Evolutionary conservation across 225 moss, liverwort and hornwort genomes (phyloP).

Genomic region (Asterella californica): DNA sequence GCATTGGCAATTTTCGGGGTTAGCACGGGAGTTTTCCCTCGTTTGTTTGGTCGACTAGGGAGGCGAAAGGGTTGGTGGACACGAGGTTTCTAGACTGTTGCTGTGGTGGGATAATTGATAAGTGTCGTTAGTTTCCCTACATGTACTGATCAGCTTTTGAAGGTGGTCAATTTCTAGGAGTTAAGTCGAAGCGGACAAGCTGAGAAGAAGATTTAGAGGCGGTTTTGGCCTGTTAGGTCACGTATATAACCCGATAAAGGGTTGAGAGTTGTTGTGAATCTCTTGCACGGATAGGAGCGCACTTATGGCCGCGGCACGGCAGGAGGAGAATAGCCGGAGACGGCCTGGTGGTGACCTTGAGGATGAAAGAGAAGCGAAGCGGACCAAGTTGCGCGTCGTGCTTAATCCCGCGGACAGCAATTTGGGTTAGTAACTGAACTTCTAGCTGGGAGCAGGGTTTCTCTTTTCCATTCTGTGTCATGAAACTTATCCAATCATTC

Average conservation of each 20-base stretch:
- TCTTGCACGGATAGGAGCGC: neutral
- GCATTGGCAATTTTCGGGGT: neutral
- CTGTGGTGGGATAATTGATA: neutral
- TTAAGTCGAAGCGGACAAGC: neutral
- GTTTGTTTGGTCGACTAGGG: neutral
- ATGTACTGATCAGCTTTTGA: neutral
- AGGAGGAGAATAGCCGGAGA: conserved; percentile 34
- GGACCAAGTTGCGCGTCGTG: conserved; percentile 39
- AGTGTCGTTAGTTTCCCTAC: neutral
- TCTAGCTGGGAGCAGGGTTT: neutral
- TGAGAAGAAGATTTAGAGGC: neutral
- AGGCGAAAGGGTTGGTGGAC: neutral
- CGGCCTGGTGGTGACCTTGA: conserved; percentile 36
- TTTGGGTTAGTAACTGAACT: conserved; percentile 30
- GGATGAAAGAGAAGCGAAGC: conserved; percentile 41
- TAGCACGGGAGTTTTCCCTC: neutral
- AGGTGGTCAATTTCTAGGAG: neutral
- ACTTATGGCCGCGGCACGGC: conserved; percentile 11
- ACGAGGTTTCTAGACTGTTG: neutral
- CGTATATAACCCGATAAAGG: neutral
- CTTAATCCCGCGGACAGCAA: conserved; percentile 48
- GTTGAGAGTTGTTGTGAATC: neutral
- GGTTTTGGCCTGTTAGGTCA: neutral
- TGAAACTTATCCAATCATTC: neutral
- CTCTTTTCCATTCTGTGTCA: neutral